These are phyloP conservation scores for Coemansia sp. DNA, from an alignment of 192 early-diverging fungal genomes.

Conservation along the genomic window DNA sequence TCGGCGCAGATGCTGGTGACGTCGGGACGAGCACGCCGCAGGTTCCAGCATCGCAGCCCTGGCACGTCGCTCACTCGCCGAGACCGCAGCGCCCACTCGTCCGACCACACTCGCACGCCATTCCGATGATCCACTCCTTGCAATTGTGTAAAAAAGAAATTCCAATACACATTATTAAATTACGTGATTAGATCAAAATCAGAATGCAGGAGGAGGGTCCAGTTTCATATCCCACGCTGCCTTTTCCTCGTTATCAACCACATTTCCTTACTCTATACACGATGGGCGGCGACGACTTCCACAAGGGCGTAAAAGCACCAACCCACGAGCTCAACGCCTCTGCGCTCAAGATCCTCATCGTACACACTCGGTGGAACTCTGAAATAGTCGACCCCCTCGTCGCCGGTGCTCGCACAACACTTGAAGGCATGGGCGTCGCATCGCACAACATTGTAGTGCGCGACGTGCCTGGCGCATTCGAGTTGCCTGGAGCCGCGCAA, in stretches of 20 bases:
- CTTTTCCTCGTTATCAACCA: no score
- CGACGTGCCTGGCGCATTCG: constrained; percentile 89
- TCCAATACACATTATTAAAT: not conserved
- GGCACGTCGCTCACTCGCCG: not conserved
- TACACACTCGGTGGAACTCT: constrained; percentile 95
- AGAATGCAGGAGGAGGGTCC: no score
- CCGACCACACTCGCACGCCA: not conserved
- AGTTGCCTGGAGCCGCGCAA: constrained; percentile 88
- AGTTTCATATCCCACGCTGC: no score
- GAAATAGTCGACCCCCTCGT: constrained; percentile 83
- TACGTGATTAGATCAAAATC: no score
- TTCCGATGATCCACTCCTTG: not conserved
- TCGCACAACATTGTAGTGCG: constrained; percentile 71
- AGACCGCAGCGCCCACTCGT: not conserved
- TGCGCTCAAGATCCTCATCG: constrained; percentile 66
- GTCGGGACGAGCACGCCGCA: not conserved
- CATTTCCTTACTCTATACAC: not conserved
- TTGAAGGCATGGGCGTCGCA: constrained; percentile 67
- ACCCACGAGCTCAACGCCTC: constrained; percentile 60
- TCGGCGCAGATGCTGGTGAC: constrained; percentile 12
- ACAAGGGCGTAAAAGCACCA: constrained; percentile 70
- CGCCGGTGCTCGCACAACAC: constrained; percentile 62
- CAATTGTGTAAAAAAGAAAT: not conserved
- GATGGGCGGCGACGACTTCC: constrained; percentile 58
- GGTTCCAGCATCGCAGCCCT: constrained; percentile 3